These are phyloP conservation scores for Alternaria alternata DNA, from an alignment of 2,329 filamentous ascomycete genomes.

Conservation along the genomic window DNA sequence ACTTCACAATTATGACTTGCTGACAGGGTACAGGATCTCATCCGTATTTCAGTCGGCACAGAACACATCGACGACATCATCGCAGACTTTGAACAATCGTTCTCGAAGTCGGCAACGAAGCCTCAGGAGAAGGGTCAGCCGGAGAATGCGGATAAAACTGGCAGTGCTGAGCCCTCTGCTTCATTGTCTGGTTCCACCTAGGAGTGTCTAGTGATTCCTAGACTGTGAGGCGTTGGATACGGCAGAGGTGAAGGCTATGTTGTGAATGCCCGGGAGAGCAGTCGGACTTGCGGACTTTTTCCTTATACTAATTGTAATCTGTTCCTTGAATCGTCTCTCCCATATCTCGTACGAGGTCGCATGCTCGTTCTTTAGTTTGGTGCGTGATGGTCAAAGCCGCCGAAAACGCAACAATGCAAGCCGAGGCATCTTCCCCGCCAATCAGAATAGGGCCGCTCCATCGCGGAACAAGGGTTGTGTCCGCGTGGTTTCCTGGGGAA, in stretches of 20 bases:
- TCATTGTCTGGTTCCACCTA: slow-evolving; percentile 44
- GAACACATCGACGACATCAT: slow-evolving; percentile 99
- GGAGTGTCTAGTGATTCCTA: not conserved
- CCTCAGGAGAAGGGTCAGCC: slow-evolving; percentile 47
- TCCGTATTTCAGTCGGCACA: slow-evolving; percentile 93
- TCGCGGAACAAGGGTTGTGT: not conserved
- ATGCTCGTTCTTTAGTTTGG: not conserved
- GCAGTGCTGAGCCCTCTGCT: slow-evolving; percentile 33
- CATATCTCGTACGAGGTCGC: slow-evolving; percentile 8
- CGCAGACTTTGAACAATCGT: slow-evolving; percentile 91
- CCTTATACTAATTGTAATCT: not conserved
- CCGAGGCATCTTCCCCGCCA: slow-evolving; percentile 11
- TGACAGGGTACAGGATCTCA: slow-evolving; percentile 70
- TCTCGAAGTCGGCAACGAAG: slow-evolving; percentile 65
- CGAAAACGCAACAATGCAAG: not conserved
- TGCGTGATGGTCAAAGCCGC: not conserved
- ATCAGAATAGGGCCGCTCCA: not conserved
- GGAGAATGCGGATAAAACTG: slow-evolving; percentile 44
- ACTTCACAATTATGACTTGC: not conserved
- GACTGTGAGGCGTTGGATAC: not conserved
- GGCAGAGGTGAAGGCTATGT: not conserved
- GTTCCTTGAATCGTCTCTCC: not conserved
- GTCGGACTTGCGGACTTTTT: not conserved
- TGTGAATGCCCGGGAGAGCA: not conserved
- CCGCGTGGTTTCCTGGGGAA: not conserved